Evolutionary conservation across 805 yeast species (phyloP), one percentile per base, ranked within the genome.

Genomic region (Hanseniaspora thailandica): DNA sequence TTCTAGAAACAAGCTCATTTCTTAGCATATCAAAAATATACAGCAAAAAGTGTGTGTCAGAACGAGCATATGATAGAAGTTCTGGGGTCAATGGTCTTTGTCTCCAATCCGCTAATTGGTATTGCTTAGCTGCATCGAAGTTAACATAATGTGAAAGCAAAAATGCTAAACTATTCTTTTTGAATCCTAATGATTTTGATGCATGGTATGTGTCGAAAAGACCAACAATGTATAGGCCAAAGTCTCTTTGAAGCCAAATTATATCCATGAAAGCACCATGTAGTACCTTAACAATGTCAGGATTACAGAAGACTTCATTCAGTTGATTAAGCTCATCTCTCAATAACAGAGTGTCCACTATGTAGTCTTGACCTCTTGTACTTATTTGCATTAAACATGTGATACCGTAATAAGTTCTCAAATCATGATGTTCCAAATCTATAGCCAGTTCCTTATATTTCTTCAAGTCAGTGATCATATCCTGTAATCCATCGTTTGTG

Each of bases 251-350:
- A 34, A 93, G 71, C 99, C 99, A 93, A 44, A 87, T 81, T 4
- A 93, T 84, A 71, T 93, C 99, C 95, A 87, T 88, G 60, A 79
- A 82, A 0, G 98, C 96, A 56, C 99, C 99, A 66, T 93, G 99
- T 59, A 93, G 80, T 1, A 93, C 94, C 63, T 93, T 93, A 28
- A 86, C 71, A 31, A 90, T 81, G 5, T 68, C 59, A 0, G 97
- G 97, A 66, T 93, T 72, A 2, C 97, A 76, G 58, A 90, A 87
- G 1, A 90, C 77, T 43, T 69, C 72, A 68, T 93, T 93, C 54
- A 93, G 69, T 0, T 67, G 66, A 46, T 74, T 70, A 47, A 93
- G 69, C 56, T 86, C 85, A 38, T 84, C 86, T 55, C 96, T 71
- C 34, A 93, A 72, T 1, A 80, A 78, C 31, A 93, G 68, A 0